A percentile compares a stretch with the other conserved stretches of the same genome.
Evolutionary conservation across 1,284 basidiomycete genomes (phyloP).

Genomic region (Cutaneotrichosporon sp.): DNA sequence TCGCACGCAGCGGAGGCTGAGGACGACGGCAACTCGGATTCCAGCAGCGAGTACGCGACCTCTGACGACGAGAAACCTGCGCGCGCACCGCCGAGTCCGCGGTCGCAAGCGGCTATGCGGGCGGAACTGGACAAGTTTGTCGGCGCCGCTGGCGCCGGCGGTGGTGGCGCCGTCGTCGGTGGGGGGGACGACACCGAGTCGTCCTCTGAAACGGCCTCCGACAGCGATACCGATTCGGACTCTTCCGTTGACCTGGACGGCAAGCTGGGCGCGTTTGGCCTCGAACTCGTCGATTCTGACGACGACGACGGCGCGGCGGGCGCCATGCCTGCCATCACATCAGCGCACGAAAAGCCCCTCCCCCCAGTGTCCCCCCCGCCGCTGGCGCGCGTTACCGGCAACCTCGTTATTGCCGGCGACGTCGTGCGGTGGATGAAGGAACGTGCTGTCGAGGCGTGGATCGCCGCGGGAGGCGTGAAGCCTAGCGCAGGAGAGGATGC

Average conservation of each 20-base stretch:
- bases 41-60: slow-evolving; percentile 28
- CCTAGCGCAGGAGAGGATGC: too few relatives aligned
- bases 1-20: neutral
- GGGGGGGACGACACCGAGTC: slow-evolving; percentile 7
- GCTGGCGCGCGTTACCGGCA: slow-evolving; percentile 33
- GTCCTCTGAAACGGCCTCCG: slow-evolving; percentile 10
- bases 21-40: slow-evolving; percentile 20
- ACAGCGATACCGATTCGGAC: slow-evolving; percentile 15
- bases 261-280: slow-evolving; percentile 17
- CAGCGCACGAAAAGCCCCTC: slow-evolving; percentile 46
- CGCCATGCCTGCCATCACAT: slow-evolving; percentile 29
- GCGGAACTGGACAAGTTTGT: slow-evolving; percentile 23
- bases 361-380: slow-evolving; percentile 42
- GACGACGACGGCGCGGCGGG: slow-evolving; percentile 23
- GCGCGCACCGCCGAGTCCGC: slow-evolving; percentile 1
- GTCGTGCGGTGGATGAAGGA: slow-evolving; percentile 48
- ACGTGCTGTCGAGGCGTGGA: slow-evolving; percentile 36
- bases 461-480: too few relatives aligned
- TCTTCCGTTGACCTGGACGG: neutral
- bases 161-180: too few relatives aligned
- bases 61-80: slow-evolving; percentile 24
- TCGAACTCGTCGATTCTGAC: slow-evolving; percentile 21
- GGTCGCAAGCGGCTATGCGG: slow-evolving; percentile 21
- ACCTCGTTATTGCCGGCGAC: slow-evolving; percentile 44
- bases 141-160: neutral